Percentiles rank a stretch among this genome's conserved stretches.
Conservation (phyloP, 768 basidiomycete species). For the Tulasnella sp. region DNA sequence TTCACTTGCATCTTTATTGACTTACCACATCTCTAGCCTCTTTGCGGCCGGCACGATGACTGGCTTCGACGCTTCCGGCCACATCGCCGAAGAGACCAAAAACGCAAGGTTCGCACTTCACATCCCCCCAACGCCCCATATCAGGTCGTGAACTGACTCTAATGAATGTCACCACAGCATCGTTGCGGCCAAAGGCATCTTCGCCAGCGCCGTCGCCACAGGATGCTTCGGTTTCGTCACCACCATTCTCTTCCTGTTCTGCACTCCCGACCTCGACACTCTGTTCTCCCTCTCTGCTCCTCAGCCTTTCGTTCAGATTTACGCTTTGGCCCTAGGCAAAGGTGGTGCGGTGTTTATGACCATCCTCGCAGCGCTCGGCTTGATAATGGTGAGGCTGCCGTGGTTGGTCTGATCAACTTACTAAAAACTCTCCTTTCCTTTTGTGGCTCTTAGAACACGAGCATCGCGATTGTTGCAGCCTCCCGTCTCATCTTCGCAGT, state of each 20-base stretch:
- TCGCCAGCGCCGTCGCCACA: conserved; percentile 65
- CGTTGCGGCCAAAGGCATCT: conserved; percentile 70
- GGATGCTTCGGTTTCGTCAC: conserved; percentile 70
- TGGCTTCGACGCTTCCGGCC: conserved; percentile 83
- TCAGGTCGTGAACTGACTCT: neutral
- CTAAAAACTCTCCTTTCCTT: neutral
- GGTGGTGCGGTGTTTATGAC: conserved; percentile 82
- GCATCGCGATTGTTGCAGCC: conserved; percentile 76
- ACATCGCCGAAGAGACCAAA: conserved; percentile 82
- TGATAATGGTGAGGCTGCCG: conserved; percentile 52
- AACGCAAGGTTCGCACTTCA: conserved; percentile 43
- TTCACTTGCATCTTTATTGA: neutral
- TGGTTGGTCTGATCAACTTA: neutral
- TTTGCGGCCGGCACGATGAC: conserved; percentile 82
- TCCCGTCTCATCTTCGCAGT: conserved; percentile 86
- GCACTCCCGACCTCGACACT: conserved; percentile 64
- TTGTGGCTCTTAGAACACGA: conserved; percentile 57
- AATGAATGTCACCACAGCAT: conserved; percentile 41
- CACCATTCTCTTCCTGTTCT: conserved; percentile 73
- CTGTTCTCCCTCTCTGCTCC: conserved; percentile 70
- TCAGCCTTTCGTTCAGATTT: conserved; percentile 85
- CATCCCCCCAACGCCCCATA: neutral
- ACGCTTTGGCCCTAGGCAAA: conserved; percentile 70
- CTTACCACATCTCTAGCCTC: conserved; percentile 34
- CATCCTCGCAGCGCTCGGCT: conserved; percentile 66